phyloP scores from a whole-genome alignment of 768 basidiomycete genomes.

The Pleurotus djamor region DNA sequence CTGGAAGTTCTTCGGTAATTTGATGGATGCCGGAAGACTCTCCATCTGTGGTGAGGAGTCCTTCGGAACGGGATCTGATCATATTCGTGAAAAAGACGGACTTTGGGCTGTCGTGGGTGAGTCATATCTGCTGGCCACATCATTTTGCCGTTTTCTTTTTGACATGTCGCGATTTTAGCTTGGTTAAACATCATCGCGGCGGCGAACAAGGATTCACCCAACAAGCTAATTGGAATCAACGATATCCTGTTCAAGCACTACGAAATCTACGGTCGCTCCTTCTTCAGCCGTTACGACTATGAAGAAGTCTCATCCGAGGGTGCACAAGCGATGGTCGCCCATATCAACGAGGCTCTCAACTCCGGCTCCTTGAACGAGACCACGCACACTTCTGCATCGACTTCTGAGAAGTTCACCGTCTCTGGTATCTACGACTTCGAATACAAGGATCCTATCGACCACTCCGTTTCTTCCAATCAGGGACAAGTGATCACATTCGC shows the following conservation, averaged over 20 bases:
- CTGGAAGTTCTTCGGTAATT: constrained; percentile 99
- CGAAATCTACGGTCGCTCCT: constrained; percentile 90
- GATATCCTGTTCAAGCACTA: constrained; percentile 90
- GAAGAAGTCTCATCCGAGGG: constrained; percentile 94
- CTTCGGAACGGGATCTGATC: constrained; percentile 99
- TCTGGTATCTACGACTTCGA: constrained; percentile 82
- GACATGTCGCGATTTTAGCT: constrained; percentile 41
- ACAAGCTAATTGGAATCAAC: constrained; percentile 84
- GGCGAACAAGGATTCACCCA: constrained; percentile 73
- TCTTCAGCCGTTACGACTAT: constrained; percentile 99
- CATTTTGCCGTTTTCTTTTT: background rate
- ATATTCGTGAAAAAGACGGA: constrained; percentile 99
- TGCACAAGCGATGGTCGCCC: constrained; percentile 80
- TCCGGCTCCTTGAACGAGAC: constrained; percentile 67
- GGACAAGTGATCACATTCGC: constrained; percentile 90
- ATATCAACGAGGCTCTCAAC: constrained; percentile 71
- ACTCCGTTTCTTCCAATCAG: constrained; percentile 91
- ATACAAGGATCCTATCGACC: constrained; percentile 99
- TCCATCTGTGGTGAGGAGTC: constrained; percentile 99
- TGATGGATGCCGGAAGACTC: constrained; percentile 97
- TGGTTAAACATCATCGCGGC: constrained; percentile 98
- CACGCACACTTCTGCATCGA: constrained; percentile 63
- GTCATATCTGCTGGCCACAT: constrained; percentile 21
- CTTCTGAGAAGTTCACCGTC: constrained; percentile 73
- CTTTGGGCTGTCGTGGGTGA: constrained; percentile 94